Evolutionary conservation across 768 basidiomycete species (phyloP).

Genomic region (Tricholoma flavovirens): DNA sequence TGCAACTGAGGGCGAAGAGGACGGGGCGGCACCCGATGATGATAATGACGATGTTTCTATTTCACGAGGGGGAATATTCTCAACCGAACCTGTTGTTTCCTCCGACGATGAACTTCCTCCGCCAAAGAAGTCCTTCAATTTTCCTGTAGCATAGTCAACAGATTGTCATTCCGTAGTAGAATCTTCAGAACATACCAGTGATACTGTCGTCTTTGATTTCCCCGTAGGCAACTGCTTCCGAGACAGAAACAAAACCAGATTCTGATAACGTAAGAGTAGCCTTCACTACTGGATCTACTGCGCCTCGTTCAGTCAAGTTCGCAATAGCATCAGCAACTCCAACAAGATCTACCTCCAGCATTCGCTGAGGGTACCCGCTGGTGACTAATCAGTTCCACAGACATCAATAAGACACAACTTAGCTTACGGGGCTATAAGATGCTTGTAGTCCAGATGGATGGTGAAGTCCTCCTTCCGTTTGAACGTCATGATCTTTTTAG

Average conservation of each 20-base stretch:
- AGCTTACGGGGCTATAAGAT: slow-evolving; percentile 53
- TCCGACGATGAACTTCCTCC: slow-evolving; percentile 43
- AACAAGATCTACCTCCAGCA: slow-evolving; percentile 65
- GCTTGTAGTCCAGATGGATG: slow-evolving; percentile 74
- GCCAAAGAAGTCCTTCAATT: slow-evolving; percentile 85
- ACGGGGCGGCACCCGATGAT: slow-evolving; percentile 23
- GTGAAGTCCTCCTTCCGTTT: slow-evolving; percentile 81
- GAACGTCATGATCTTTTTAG: slow-evolving; percentile 83
- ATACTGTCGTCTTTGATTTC: slow-evolving; percentile 80
- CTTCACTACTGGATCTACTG: slow-evolving; percentile 79
- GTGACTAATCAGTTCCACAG: slow-evolving; percentile 3
- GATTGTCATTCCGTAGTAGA: background rate
- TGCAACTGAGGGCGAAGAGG: slow-evolving; percentile 28
- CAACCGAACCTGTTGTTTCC: slow-evolving; percentile 34
- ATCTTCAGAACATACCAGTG: slow-evolving; percentile 41
- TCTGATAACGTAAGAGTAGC: slow-evolving; percentile 80
- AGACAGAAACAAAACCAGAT: slow-evolving; percentile 78
- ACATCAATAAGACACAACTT: background rate
- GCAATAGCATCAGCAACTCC: slow-evolving; percentile 72
- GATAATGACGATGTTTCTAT: slow-evolving; percentile 23
- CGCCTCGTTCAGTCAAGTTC: slow-evolving; percentile 81
- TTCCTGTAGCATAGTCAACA: slow-evolving; percentile 41
- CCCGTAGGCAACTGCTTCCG: slow-evolving; percentile 73
- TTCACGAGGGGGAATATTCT: slow-evolving; percentile 40
- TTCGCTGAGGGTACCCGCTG: slow-evolving; percentile 68